Percentiles rank a stretch among this genome's conserved stretches.
These are phyloP conservation scores for Xylaria hypoxylon DNA, from an alignment of 2,329 filamentous ascomycete species.

Conservation along the genomic window DNA sequence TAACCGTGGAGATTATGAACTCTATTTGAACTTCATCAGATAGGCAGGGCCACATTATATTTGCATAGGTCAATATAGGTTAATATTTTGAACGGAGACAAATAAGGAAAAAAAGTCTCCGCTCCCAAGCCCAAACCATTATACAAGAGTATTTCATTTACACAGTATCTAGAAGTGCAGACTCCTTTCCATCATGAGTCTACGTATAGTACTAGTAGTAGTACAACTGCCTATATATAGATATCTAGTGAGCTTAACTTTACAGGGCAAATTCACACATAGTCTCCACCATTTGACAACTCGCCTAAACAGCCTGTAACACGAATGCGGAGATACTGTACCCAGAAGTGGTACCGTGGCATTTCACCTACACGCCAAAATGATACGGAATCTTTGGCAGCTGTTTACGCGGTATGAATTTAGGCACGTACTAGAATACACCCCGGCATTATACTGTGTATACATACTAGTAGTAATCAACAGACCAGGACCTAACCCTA, in stretches of 20 bases:
- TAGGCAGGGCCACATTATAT: conserved; percentile 6
- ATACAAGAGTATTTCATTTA: conserved; percentile 2
- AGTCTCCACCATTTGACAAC: conserved; percentile 14
- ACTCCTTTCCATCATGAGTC: neutral
- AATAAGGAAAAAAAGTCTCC: neutral
- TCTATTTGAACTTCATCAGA: conserved; percentile 35
- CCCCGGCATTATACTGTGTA: too few relatives aligned
- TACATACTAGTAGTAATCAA: too few relatives aligned
- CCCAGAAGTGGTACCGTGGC: conserved; percentile 12
- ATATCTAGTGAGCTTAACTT: too few relatives aligned
- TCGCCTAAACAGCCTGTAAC: conserved; percentile 9
- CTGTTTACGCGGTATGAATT: conserved; percentile 1
- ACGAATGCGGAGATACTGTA: conserved; percentile 4
- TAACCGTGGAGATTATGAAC: conserved; percentile 20
- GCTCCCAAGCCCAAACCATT: conserved; percentile 14
- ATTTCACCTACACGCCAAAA: conserved; percentile 17
- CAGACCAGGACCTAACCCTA: conserved; percentile 7
- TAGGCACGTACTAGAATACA: conserved; percentile 2
- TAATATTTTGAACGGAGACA: neutral
- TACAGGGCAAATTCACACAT: neutral
- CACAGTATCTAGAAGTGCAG: conserved; percentile 8
- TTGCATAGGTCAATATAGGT: neutral
- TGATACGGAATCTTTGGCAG: neutral
- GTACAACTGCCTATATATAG: too few relatives aligned
- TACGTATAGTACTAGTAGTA: neutral